Evolutionary conservation across 306 rosid genomes (phyloP).

Genomic region (Malus fusca): DNA sequence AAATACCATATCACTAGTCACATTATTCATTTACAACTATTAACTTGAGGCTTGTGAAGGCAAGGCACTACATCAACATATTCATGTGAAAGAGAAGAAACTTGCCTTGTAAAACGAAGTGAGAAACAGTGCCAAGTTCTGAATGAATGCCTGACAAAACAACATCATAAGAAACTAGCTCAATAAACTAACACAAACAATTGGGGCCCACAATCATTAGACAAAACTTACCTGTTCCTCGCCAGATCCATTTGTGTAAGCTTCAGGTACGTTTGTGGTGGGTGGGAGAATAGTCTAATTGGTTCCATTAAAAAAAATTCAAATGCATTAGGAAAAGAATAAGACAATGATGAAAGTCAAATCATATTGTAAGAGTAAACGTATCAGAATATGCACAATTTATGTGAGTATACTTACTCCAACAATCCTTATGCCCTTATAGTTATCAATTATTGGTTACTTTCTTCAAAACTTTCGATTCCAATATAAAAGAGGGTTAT

Average conservation of each 20-base stretch:
- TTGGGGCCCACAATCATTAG: background rate
- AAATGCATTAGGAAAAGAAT: background rate
- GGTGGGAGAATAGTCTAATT: slow-evolving; percentile 66
- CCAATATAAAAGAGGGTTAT: too few species aligned
- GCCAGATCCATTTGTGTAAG: slow-evolving; percentile 72
- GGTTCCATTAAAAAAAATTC: background rate
- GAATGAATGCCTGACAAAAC: slow-evolving; percentile 69
- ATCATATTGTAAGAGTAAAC: background rate
- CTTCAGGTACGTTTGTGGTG: slow-evolving; percentile 79
- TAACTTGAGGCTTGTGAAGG: background rate
- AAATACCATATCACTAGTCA: background rate
- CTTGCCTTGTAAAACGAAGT: slow-evolving; percentile 84
- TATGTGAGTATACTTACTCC: background rate
- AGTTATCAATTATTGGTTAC: background rate
- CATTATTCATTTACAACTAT: background rate
- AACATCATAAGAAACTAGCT: background rate
- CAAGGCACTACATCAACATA: background rate
- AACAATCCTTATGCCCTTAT: background rate
- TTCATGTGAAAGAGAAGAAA: background rate
- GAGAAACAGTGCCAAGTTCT: slow-evolving; percentile 88
- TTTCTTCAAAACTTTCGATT: background rate
- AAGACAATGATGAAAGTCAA: background rate
- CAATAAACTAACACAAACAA: background rate
- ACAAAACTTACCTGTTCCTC: slow-evolving; percentile 72
- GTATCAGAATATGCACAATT: background rate